Percentiles rank a stretch among this genome's conserved stretches.
Evolutionary conservation across 192 early-diverging fungal genomes (phyloP).

Genomic region (Gonapodya prolifera): DNA sequence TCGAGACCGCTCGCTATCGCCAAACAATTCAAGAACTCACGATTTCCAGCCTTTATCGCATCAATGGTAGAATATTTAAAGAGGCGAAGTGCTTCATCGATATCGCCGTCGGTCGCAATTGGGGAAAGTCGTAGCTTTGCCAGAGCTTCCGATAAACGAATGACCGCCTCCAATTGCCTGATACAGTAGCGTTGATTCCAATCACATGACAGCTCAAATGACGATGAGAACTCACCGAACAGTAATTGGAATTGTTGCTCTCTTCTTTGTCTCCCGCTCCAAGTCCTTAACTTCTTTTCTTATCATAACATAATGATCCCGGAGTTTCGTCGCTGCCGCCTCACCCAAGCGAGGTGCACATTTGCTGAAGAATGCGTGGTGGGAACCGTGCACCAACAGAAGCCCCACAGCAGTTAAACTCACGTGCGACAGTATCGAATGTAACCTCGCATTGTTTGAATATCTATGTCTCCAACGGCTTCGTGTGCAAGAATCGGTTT

Average conservation of each 20-base stretch:
- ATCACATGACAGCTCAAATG: not conserved
- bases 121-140: slow-evolving; percentile 88
- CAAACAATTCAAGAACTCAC: slow-evolving; percentile 22
- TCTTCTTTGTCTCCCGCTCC: slow-evolving; percentile 53
- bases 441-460: slow-evolving; percentile 92
- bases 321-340: slow-evolving; percentile 85
- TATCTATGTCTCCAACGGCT: slow-evolving; percentile 61
- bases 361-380: slow-evolving; percentile 34
- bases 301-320: slow-evolving; percentile 86
- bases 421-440: slow-evolving; percentile 88
- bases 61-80: slow-evolving; percentile 98
- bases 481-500: slow-evolving; percentile 40
- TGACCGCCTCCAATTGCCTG: slow-evolving; percentile 94
- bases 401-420: not conserved
- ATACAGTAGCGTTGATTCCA: slow-evolving; percentile 7
- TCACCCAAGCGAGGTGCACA: slow-evolving; percentile 83
- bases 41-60: slow-evolving; percentile 79
- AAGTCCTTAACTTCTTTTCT: slow-evolving; percentile 68
- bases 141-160: slow-evolving; percentile 94
- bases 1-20: not conserved
- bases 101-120: slow-evolving; percentile 72
- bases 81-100: slow-evolving; percentile 93
- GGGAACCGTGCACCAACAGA: not conserved
- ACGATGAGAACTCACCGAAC: slow-evolving; percentile 38
- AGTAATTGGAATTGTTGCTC: slow-evolving; percentile 91